Base-by-base conservation (phyloP, 1,284 basidiomycete genomes). In the Leccinum insigne region DNA sequence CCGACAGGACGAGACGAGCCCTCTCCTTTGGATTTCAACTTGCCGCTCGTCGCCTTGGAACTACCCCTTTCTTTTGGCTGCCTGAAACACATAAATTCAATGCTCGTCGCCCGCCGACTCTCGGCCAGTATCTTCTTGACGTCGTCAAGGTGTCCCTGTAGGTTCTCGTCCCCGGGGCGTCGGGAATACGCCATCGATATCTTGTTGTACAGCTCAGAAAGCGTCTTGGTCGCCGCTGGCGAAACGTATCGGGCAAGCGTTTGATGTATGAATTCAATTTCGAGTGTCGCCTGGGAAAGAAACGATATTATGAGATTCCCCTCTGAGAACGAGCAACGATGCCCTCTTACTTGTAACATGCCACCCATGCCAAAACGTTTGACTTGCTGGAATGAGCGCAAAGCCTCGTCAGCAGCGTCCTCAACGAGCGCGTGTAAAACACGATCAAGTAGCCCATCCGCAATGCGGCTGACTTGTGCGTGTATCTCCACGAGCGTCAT, bases 241-340 rank as follows among this genome's bases (percentile, higher is more conserved):
- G 93, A 93, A 58, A 99, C 92, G 77, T 96, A 97, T 67, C 91
- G 89, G 35, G 91, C 87, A 49, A 99, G 83, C 5, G 94, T 96
- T 80, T 99, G 97, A 78, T 99, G 96, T 80, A 99, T 89, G 80
- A 99, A 99, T 79, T 99, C 98, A 71, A 99, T 98, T 79, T 99
- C 98, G 35, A 99, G 87, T 2, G 98, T 99, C 2, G 98, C 97
- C 92, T 98, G 72, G 11, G 49, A 52, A 49, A 2, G 35, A 35
- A 35, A 32, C 6, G 7, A 52, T 18, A 44, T 32, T 3, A 23
- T 23, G 32, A 49, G 65, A 9, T 67, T 49, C 13, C 14, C 10
- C 35, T 18, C 18, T 29, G 32, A 3, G 58, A 44, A 62, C 23
- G 42, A 66, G 60, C 29, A 57, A 61, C 32, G 35, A 47, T 47